Evolutionary conservation across 2,329 filamentous ascomycete species (phyloP).

Genomic region (Ceratocystis diversiconidia): DNA sequence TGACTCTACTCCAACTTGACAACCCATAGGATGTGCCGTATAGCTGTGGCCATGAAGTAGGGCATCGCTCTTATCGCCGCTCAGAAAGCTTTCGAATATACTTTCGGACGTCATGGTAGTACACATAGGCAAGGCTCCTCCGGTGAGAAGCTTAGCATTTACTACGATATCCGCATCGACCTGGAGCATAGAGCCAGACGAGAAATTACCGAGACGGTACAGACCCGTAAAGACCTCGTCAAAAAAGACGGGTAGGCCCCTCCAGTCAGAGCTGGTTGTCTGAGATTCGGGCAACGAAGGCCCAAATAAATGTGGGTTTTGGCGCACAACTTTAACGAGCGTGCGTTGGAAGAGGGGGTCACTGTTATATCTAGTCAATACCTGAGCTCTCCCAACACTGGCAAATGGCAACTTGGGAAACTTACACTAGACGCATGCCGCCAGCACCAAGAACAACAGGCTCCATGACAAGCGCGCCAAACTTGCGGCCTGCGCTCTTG

Average conservation of each 20-base stretch:
- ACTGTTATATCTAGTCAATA: constrained; percentile 27
- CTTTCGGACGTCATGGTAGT: constrained; percentile 59
- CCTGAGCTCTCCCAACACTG: not conserved
- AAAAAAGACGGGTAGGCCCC: constrained; percentile 62
- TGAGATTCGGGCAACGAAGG: constrained; percentile 18
- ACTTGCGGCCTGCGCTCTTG: constrained; percentile 43
- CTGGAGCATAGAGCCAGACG: constrained; percentile 53
- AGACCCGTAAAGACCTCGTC: constrained; percentile 83
- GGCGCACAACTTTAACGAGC: constrained; percentile 53
- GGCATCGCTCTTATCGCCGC: constrained; percentile 61
- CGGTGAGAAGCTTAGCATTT: constrained; percentile 72
- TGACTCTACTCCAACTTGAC: constrained; percentile 58
- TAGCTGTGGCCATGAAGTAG: constrained; percentile 77
- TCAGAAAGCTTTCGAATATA: constrained; percentile 58
- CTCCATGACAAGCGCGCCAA: constrained; percentile 68
- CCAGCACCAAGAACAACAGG: constrained; percentile 69
- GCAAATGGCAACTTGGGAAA: constrained; percentile 16
- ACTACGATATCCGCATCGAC: constrained; percentile 61
- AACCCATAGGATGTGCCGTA: constrained; percentile 71
- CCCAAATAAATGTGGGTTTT: constrained; percentile 41
- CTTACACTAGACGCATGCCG: constrained; percentile 67
- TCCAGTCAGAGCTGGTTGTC: constrained; percentile 37
- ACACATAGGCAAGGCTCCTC: constrained; percentile 63
- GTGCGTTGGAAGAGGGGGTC: constrained; percentile 70
- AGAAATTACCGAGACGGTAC: constrained; percentile 63